Conservation (phyloP, 495 filamentous ascomycete genomes). For the Astrocystis sublimbata region DNA sequence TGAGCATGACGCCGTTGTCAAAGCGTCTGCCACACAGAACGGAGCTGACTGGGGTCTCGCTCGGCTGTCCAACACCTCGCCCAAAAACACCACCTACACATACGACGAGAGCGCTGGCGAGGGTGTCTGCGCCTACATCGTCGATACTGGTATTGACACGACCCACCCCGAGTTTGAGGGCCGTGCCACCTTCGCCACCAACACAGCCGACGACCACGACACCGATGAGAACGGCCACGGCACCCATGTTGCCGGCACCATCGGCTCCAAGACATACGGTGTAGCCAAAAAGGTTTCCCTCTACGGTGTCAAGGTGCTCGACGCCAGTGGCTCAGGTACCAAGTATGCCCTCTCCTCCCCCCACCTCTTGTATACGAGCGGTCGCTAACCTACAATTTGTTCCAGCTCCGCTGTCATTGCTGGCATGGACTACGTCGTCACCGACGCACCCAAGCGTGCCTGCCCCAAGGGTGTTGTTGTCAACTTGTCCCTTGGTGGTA, state of each 20-base stretch:
- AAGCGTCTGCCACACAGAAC: slow-evolving; percentile 45
- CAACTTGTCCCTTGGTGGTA: slow-evolving; percentile 53
- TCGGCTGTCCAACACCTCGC: slow-evolving; percentile 48
- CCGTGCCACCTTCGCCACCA: slow-evolving; percentile 50
- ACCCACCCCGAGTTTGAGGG: slow-evolving; percentile 58
- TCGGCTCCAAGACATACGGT: slow-evolving; percentile 61
- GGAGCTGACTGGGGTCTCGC: slow-evolving; percentile 58
- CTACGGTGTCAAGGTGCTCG: slow-evolving; percentile 68
- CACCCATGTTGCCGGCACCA: slow-evolving; percentile 67
- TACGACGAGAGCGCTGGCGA: slow-evolving; percentile 58
- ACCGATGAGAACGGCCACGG: slow-evolving; percentile 52
- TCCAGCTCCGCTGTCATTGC: slow-evolving; percentile 49
- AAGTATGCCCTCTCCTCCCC: slow-evolving; percentile 18
- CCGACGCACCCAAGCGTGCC: slow-evolving; percentile 37
- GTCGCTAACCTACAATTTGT: slow-evolving; percentile 1
- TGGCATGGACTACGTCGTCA: slow-evolving; percentile 53
- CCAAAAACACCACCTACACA: slow-evolving; percentile 49
- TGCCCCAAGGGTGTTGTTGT: slow-evolving; percentile 45
- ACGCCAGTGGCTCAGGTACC: slow-evolving; percentile 45
- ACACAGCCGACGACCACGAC: slow-evolving; percentile 35
- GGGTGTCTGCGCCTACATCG: slow-evolving; percentile 60
- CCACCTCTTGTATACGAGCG: not conserved
- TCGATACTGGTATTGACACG: slow-evolving; percentile 61
- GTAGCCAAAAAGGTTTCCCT: slow-evolving; percentile 65
- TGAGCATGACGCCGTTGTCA: slow-evolving; percentile 51